phyloP scores from a whole-genome alignment of 805 yeast genomes.

The Metschnikowia arizonensis region DNA sequence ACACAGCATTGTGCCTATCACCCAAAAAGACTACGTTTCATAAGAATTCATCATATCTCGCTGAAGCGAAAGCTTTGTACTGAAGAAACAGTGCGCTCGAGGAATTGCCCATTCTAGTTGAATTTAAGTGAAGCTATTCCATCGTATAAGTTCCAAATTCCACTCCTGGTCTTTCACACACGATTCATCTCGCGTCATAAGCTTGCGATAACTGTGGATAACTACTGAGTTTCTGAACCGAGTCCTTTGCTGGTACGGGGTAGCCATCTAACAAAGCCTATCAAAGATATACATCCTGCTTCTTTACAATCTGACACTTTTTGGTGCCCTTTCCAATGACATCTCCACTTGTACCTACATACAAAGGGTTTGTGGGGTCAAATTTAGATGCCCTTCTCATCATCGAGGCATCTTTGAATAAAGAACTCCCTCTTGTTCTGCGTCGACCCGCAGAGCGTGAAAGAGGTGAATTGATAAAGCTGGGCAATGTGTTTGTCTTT shows the following conservation, averaged over 20 bases:
- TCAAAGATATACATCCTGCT: neutral
- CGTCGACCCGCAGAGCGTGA: constrained; percentile 84
- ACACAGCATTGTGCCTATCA: neutral
- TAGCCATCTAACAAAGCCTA: neutral
- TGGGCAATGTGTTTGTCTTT: constrained; percentile 83
- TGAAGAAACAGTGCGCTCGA: neutral
- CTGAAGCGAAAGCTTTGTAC: neutral
- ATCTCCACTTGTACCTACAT: constrained; percentile 11
- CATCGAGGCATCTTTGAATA: constrained; percentile 72
- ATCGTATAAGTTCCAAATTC: neutral
- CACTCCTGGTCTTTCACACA: neutral
- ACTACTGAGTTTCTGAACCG: neutral
- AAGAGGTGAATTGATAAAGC: constrained; percentile 56
- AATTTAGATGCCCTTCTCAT: constrained; percentile 80
- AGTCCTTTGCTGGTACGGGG: neutral
- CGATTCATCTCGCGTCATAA: neutral
- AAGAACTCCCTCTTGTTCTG: constrained; percentile 55
- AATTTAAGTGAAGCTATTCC: neutral
- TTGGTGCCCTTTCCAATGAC: neutral
- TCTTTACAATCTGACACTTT: neutral
- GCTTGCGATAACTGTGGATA: neutral
- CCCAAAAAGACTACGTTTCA: neutral
- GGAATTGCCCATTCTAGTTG: neutral
- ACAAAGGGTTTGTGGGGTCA: constrained; percentile 68
- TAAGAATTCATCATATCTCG: neutral